Conservation (phyloP, 768 basidiomycete species). For the Cystofilobasidium ferigula region DNA sequence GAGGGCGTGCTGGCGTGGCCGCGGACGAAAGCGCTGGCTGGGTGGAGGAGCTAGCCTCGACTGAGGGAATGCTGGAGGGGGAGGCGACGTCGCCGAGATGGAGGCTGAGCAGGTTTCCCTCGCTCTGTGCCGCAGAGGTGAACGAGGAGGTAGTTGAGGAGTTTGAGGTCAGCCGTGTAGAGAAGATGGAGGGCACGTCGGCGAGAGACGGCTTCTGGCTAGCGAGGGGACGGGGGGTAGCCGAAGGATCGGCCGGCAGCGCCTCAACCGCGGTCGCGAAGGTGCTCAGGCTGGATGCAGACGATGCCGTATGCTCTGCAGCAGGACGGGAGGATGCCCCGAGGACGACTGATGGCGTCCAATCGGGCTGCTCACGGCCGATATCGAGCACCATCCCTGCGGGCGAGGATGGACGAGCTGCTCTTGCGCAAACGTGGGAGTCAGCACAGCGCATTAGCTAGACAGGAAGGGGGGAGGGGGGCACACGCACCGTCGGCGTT, state of each 20-base stretch:
- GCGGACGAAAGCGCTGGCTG: background rate
- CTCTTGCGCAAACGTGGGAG: no score
- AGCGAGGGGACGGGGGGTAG: background rate
- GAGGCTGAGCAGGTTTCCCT: background rate
- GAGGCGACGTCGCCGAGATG: background rate
- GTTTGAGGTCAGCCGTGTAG: background rate
- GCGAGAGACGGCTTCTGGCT: background rate
- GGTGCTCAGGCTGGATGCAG: background rate
- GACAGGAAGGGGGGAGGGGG: no score
- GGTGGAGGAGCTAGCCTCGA: background rate
- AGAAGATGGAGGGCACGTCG: constrained; percentile 2
- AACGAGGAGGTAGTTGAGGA: background rate
- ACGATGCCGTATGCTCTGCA: background rate
- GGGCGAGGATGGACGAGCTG: no score
- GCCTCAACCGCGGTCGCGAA: background rate
- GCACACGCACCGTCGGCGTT: no score
- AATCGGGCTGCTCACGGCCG: background rate
- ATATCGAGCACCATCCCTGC: no score
- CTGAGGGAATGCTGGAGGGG: no score
- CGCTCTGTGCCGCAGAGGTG: background rate
- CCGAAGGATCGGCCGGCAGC: background rate
- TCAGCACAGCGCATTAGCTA: no score
- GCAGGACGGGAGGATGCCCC: background rate
- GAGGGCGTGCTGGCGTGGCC: background rate
- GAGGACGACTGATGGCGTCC: background rate